Evolutionary conservation across 2,329 filamentous ascomycete genomes (phyloP).

Genomic region (Calonectria crousiana): DNA sequence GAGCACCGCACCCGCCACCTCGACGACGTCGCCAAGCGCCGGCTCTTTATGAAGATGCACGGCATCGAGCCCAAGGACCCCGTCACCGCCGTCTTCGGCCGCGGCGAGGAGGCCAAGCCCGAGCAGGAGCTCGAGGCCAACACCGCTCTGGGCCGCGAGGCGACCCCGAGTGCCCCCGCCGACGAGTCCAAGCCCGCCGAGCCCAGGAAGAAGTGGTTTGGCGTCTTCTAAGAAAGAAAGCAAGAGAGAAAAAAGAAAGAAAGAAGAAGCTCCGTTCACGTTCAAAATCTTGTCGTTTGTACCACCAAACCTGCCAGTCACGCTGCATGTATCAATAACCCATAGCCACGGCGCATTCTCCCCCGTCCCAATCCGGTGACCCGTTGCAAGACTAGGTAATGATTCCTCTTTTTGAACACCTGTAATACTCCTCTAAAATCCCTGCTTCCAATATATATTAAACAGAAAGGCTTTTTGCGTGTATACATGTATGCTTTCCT

Average conservation of each 20-base stretch:
- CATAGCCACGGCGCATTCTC: conserved; percentile 29
- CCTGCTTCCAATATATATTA: neutral
- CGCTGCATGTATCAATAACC: conserved; percentile 34
- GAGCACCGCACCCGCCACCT: conserved; percentile 80
- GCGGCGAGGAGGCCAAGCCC: conserved; percentile 50
- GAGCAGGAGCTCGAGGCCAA: conserved; percentile 51
- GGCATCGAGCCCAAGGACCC: conserved; percentile 76
- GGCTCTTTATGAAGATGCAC: conserved; percentile 87
- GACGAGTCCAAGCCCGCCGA: conserved; percentile 45
- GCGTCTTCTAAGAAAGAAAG: conserved; percentile 73
- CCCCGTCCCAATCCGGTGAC: conserved; percentile 19
- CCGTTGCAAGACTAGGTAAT: conserved; percentile 36
- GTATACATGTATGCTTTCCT: neutral
- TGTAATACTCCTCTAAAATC: conserved; percentile 20
- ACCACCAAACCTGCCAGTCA: neutral
- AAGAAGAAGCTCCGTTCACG: neutral
- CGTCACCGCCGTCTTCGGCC: conserved; percentile 60
- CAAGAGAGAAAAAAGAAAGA: neutral
- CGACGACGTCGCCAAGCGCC: conserved; percentile 90
- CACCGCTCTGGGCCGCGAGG: conserved; percentile 51
- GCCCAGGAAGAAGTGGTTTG: conserved; percentile 82
- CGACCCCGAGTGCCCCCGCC: conserved; percentile 41
- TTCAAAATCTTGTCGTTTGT: neutral
- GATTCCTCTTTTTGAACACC: conserved; percentile 26
- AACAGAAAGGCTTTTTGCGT: neutral